Evolutionary conservation across 1,284 basidiomycete species (phyloP).

Genomic region (Xerocomus nothofagi): DNA sequence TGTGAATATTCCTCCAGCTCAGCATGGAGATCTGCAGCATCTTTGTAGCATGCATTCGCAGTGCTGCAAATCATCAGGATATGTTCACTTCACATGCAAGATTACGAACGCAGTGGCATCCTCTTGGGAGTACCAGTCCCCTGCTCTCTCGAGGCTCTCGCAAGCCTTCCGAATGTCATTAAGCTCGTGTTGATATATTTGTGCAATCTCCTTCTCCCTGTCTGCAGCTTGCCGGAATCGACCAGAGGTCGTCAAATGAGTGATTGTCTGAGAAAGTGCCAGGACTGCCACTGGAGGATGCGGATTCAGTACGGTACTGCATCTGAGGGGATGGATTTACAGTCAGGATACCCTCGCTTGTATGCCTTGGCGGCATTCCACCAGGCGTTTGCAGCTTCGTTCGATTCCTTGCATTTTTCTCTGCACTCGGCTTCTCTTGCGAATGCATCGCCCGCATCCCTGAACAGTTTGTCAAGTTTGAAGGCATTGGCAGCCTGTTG

Average conservation of each 20-base stretch:
- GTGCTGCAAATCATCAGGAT: conserved; percentile 56
- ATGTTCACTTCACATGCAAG: conserved; percentile 1
- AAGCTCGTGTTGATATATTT: conserved; percentile 83
- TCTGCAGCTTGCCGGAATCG: conserved; percentile 98
- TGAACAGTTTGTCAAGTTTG: conserved; percentile 93
- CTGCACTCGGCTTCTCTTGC: conserved; percentile 90
- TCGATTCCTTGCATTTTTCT: conserved; percentile 80
- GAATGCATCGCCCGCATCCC: conserved; percentile 87
- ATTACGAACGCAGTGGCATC: conserved; percentile 84
- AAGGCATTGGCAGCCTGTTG: conserved; percentile 94
- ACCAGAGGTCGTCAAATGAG: conserved; percentile 80
- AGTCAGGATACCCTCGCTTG: conserved; percentile 82
- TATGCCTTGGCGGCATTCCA: conserved; percentile 96
- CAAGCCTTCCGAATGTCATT: conserved; percentile 79
- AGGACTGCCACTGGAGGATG: conserved; percentile 77
- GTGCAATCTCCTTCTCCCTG: conserved; percentile 94
- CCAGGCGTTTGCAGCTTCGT: conserved; percentile 95
- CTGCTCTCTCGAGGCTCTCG: conserved; percentile 90
- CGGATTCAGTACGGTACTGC: conserved; percentile 16
- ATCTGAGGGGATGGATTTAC: conserved; percentile 40
- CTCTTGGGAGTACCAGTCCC: conserved; percentile 97
- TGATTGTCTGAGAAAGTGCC: conserved; percentile 85
- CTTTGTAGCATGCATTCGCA: conserved; percentile 94
- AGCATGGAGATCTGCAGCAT: conserved; percentile 93
- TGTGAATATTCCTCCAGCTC: conserved; percentile 83